Percentiles rank a stretch among this genome's conserved stretches.
phyloP scores from a whole-genome alignment of 148 eudicot species.

The Linanthus parryae region DNA sequence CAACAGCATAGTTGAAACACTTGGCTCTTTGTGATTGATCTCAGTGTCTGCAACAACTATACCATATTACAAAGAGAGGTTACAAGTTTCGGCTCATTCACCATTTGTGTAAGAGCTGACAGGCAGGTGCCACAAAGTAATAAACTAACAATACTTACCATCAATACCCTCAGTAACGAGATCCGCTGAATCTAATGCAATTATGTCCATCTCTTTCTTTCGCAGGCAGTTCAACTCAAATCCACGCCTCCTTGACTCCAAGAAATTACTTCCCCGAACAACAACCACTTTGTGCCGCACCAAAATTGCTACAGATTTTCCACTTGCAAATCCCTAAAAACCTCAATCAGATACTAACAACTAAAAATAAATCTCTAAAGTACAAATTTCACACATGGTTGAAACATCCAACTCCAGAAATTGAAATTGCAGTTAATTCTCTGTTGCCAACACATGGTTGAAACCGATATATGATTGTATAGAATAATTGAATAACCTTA shows the following conservation, averaged over 20 bases:
- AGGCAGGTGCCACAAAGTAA: not conserved
- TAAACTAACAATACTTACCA: slow-evolving; percentile 33
- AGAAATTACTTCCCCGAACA: slow-evolving; percentile 11
- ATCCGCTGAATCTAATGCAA: slow-evolving; percentile 42
- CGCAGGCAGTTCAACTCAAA: slow-evolving; percentile 44
- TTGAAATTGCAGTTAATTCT: too few relatives aligned
- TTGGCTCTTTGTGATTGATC: slow-evolving; percentile 45
- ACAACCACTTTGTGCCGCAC: too few relatives aligned
- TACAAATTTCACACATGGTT: too few relatives aligned
- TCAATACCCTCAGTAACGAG: slow-evolving; percentile 44
- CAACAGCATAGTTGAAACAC: slow-evolving; percentile 83
- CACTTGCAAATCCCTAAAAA: slow-evolving; percentile 31
- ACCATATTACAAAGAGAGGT: not conserved
- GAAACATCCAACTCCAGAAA: too few relatives aligned
- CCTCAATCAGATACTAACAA: too few relatives aligned
- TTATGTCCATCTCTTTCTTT: slow-evolving; percentile 59
- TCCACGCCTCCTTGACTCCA: slow-evolving; percentile 22
- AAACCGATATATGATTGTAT: too few relatives aligned
- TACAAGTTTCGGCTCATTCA: too few relatives aligned
- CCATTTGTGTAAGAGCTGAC: not conserved
- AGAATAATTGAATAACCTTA: too few relatives aligned
- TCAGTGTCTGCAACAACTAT: slow-evolving; percentile 31
- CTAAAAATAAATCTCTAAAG: too few relatives aligned
- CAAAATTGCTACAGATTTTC: slow-evolving; percentile 26
- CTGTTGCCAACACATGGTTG: too few relatives aligned